Conservation (phyloP, 768 basidiomycete genomes). For the Amanita muscaria region DNA sequence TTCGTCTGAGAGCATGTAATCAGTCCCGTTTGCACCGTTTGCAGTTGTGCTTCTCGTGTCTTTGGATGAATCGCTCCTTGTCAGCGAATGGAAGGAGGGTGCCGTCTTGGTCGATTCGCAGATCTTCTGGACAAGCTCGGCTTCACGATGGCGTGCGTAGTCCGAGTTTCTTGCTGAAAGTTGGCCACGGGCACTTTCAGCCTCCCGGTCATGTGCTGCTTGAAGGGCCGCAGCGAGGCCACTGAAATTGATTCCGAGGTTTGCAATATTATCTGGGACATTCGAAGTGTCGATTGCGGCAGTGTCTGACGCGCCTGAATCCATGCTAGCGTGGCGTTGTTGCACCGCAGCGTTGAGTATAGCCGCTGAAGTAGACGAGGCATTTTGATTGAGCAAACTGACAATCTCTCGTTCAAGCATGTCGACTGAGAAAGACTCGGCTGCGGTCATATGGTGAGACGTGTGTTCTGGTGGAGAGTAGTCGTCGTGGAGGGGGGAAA, state of each 20-base stretch:
- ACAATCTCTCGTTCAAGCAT: conserved; percentile 75
- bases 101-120: conserved; percentile 56
- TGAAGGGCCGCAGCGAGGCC: conserved; percentile 74
- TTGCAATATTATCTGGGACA: conserved; percentile 26
- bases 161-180: conserved; percentile 38
- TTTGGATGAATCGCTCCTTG: conserved; percentile 35
- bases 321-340: conserved; percentile 46
- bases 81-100: conserved; percentile 73
- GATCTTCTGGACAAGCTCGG: conserved; percentile 35
- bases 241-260: conserved; percentile 48
- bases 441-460: conserved; percentile 26
- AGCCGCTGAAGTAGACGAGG: conserved; percentile 58
- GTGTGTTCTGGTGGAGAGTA: conserved; percentile 29
- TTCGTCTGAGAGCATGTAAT: conserved; percentile 46
- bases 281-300: conserved; percentile 21
- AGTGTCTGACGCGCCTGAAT: conserved; percentile 22
- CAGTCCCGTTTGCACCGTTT: conserved; percentile 40
- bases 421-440: conserved; percentile 55
- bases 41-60: conserved; percentile 26
- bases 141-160: conserved; percentile 35
- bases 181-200: conserved; percentile 35
- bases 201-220: conserved; percentile 59
- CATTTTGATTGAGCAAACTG: conserved; percentile 65
- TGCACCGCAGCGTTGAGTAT: conserved; percentile 59
- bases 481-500: conserved; percentile 30